These are phyloP conservation scores for Nothophytophthora sp. DNA, from an alignment of 352 stramenopile genomes.

Conservation along the genomic window DNA sequence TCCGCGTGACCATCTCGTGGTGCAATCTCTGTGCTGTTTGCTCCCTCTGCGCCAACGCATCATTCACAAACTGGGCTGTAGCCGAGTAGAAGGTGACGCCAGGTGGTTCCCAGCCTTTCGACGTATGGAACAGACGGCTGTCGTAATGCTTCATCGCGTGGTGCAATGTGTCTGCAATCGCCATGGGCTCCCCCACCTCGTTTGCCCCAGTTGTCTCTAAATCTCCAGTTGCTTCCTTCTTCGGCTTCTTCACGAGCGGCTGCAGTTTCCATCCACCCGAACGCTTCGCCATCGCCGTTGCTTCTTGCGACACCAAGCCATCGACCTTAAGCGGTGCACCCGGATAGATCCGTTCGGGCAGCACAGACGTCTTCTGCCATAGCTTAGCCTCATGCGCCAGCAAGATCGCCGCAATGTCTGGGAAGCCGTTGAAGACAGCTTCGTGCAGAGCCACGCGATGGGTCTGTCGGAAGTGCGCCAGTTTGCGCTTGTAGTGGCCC, in stretches of 20 bases:
- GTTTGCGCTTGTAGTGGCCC: slow-evolving; percentile 46
- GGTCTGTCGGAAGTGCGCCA: slow-evolving; percentile 50
- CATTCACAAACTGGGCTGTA: slow-evolving; percentile 34
- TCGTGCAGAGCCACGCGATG: slow-evolving; percentile 77
- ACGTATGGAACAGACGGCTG: slow-evolving; percentile 27
- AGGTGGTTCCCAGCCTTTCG: slow-evolving; percentile 33
- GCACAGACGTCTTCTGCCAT: slow-evolving; percentile 63
- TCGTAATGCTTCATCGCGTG: slow-evolving; percentile 49
- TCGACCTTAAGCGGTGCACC: slow-evolving; percentile 18
- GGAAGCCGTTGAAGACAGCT: slow-evolving; percentile 66
- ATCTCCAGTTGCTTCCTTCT: slow-evolving; percentile 1
- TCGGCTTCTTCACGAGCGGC: slow-evolving; percentile 26
- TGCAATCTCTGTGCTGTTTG: slow-evolving; percentile 15
- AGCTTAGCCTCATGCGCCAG: slow-evolving; percentile 48
- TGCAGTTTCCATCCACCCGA: slow-evolving; percentile 54
- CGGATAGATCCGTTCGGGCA: slow-evolving; percentile 51
- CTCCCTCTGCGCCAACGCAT: slow-evolving; percentile 18
- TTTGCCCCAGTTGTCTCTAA: no score
- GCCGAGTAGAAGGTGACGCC: slow-evolving; percentile 35
- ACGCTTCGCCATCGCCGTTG: slow-evolving; percentile 4
- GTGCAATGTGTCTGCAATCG: slow-evolving; percentile 45
- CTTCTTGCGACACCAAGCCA: slow-evolving; percentile 8
- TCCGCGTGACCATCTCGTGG: slow-evolving; percentile 41
- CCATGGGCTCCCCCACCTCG: slow-evolving; percentile 37
- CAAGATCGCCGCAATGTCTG: slow-evolving; percentile 53